Evolutionary conservation across 495 filamentous ascomycete genomes (phyloP), one percentile per base, ranked within the genome.

Genomic region (Tuber microsphaerosporum): DNA sequence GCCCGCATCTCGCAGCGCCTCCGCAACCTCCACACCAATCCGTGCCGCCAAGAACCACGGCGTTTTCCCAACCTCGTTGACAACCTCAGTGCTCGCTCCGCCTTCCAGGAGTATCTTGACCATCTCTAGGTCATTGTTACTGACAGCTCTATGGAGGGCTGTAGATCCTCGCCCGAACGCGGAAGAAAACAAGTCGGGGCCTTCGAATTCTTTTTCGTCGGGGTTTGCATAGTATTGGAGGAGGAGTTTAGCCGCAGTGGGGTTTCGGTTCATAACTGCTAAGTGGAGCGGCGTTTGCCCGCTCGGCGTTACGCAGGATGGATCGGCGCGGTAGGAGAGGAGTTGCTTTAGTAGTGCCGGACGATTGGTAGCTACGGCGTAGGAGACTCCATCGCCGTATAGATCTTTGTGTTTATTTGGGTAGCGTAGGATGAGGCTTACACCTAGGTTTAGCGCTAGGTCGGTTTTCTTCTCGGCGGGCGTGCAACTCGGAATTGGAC

Each of bases 391-490:
- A 26, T 61, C 51, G n/a, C 51, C 51, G 51, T 61, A 12, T 3
- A 61, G 12, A 26, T 61, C 9, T 26, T 16, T 61, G 51, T 31
- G n/a, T 26, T 61, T 16, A 26, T 31, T 14, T 12, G 51, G 51
- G 51, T 61, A 31, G 51, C n/a, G 51, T 10, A 61, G 51, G n/a
- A 61, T 61, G 12, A 61, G 51, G 51, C 31, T n/a, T 14, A 61
- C 51, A n/a, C 51, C 51, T 26, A 61, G 51, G n/a, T 26, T 2
- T 12, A 61, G 26, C 51, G 51, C 51, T 26, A 61, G 51, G n/a
- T 61, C 51, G 51, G n/a, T 61, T 26, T 61, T 61, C 51, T 61
- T 61, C 51, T 61, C 51, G 14, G n/a, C n/a, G n/a, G n/a, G 51
- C 10, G 51, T 61, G 12, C n/a, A 61, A 14, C 51, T 61, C 12